Conservation (phyloP, 208 protist genomes). For the Angomonas deanei region DNA sequence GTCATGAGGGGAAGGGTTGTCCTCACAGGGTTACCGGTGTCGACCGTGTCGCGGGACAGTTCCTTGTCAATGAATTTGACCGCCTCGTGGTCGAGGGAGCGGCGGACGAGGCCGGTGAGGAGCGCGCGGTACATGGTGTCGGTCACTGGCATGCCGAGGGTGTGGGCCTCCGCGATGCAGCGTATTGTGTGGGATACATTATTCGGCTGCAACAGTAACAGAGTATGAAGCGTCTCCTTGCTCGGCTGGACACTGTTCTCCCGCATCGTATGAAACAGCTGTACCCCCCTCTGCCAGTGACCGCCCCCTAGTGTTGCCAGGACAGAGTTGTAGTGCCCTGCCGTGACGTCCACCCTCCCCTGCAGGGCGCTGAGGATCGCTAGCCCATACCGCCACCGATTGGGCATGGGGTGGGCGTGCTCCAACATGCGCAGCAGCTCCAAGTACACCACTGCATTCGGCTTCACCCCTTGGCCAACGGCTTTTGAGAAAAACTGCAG, state of each 20-base stretch:
- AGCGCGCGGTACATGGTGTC: constrained; percentile 77
- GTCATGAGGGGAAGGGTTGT: constrained; percentile 51
- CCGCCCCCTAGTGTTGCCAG: constrained; percentile 54
- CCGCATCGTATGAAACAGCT: constrained; percentile 75
- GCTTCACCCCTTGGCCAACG: constrained; percentile 34
- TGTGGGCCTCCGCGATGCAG: constrained; percentile 70
- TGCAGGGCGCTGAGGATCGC: constrained; percentile 47
- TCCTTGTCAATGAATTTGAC: constrained; percentile 63
- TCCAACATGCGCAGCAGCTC: constrained; percentile 70
- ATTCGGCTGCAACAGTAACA: constrained; percentile 47
- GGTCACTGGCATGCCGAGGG: constrained; percentile 68
- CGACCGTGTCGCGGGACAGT: constrained; percentile 32
- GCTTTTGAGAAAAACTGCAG: constrained; percentile 54
- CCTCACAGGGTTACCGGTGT: constrained; percentile 48
- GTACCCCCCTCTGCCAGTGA: constrained; percentile 48
- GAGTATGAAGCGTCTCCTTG: constrained; percentile 62
- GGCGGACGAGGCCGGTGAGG: constrained; percentile 52
- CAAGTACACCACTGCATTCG: constrained; percentile 76
- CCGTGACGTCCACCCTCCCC: constrained; percentile 60
- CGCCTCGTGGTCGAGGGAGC: constrained; percentile 72
- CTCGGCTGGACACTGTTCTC: constrained; percentile 66
- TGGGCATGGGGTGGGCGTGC: constrained; percentile 21
- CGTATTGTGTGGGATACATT: constrained; percentile 59
- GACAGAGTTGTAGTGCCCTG: constrained; percentile 81
- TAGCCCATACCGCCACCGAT: constrained; percentile 51